Evolutionary conservation across 2,329 filamentous ascomycete genomes (phyloP), one percentile per base, ranked within the genome.

Genomic region (Trichoderma hamatum): DNA sequence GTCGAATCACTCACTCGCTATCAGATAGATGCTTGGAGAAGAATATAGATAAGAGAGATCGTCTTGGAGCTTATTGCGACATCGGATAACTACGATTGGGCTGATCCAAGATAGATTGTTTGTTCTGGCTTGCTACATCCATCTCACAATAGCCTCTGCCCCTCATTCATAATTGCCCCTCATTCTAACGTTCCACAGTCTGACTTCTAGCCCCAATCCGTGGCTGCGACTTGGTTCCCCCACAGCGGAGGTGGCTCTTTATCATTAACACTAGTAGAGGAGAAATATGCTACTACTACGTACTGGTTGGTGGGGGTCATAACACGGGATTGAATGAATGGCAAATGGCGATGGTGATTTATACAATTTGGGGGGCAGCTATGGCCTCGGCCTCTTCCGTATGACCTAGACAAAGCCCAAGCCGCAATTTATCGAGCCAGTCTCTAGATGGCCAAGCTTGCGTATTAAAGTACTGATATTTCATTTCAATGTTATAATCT

Each of bases 111-210:
- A 46, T 13, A 36, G 39, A 21, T 21, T 63, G 43, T 36, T 21
- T 26, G 19, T 19, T 43, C 19, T 43, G 16, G 39, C 21, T 24
- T 49, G 51, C 21, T 28, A 3, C 26, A 28, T 54, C 51, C 21
- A 54, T 28, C 21, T 26, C 24, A 19, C 10, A 32, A n/a, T 39
- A 39, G 46, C 32, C 34, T 52, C 19, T 16, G 61, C 61, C 61
- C 61, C 61, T 64, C 61, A 64, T 39, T 11, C 63, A 66, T 21
- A n/a, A 26, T 43, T 66, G 63, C 63, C 63, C 63, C 63, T 66
- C 63, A 66, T 65, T 65, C 34, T 43, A 26, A 54, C 39, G 39
- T 43, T 43, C 51, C 24, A 26, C 51, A 26, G 26, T 26, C 21
- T 26, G 14, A 54, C 51, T 54, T 54, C 51, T 54, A 54, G 51